Conservation (phyloP, 139 green algal species). For the Astrephomene gubernaculifera region DNA sequence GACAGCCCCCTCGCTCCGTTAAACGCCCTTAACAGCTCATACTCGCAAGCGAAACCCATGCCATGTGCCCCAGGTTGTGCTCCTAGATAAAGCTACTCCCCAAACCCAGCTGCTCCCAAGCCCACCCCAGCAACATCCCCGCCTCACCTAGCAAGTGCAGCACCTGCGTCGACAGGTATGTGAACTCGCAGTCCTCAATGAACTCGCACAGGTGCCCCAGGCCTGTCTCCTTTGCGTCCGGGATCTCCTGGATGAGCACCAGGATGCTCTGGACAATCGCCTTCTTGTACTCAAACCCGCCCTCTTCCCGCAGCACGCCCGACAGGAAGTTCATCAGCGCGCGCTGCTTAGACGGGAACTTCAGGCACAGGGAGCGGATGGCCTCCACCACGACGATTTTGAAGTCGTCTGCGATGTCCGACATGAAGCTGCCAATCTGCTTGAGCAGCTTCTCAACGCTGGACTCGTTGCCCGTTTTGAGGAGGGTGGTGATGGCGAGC, state of each 20-base stretch:
- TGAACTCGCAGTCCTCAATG: conserved; percentile 99
- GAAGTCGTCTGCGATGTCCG: conserved; percentile 98
- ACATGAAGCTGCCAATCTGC: conserved; percentile 98
- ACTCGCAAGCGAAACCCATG: too few relatives aligned
- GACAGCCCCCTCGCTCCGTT: too few relatives aligned
- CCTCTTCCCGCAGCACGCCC: conserved; percentile 80
- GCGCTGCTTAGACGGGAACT: conserved; percentile 98
- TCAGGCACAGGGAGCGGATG: conserved; percentile 95
- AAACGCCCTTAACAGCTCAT: too few relatives aligned
- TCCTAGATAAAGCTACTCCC: too few relatives aligned
- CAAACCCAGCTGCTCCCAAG: not conserved
- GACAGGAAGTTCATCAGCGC: conserved; percentile 97
- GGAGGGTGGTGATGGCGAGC: conserved; percentile 98
- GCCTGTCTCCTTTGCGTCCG: conserved; percentile 96
- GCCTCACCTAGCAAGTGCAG: conserved; percentile 90
- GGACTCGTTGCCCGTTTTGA: conserved; percentile 97
- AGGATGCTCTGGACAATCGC: conserved; percentile 97
- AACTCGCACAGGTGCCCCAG: conserved; percentile 98
- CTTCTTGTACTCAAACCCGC: conserved; percentile 99
- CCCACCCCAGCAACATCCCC: not conserved
- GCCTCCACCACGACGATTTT: conserved; percentile 99
- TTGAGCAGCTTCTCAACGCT: conserved; percentile 98
- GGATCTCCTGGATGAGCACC: conserved; percentile 93
- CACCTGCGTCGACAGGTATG: conserved; percentile 95
- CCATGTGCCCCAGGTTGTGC: too few relatives aligned